Conservation (phyloP, 345 rosid species). For the Rubroshorea leprosula region DNA sequence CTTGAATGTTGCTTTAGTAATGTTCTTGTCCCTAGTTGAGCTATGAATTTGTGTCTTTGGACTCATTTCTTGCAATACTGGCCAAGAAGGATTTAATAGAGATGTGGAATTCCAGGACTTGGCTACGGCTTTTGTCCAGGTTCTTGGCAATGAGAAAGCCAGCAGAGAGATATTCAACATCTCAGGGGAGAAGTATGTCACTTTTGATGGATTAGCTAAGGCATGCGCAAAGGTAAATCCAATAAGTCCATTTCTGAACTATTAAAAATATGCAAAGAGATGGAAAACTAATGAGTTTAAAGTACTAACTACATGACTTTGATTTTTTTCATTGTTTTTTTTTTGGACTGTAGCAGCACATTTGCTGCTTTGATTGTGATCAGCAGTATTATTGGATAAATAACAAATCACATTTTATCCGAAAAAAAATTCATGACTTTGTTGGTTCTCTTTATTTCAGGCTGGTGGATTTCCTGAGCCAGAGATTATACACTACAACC, state of each 20-base stretch:
- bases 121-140: slow-evolving; percentile 68
- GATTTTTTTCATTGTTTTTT: too few relatives aligned
- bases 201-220: slow-evolving; percentile 85
- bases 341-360: too few relatives aligned
- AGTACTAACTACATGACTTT: too few relatives aligned
- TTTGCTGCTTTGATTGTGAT: too few relatives aligned
- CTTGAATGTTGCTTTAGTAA: not conserved
- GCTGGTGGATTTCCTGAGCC: slow-evolving; percentile 98
- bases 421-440: not conserved
- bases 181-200: slow-evolving; percentile 85
- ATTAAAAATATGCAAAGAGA: slow-evolving; percentile 1
- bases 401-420: too few relatives aligned
- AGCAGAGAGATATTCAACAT: slow-evolving; percentile 84
- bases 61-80: not conserved
- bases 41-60: too few relatives aligned
- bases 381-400: too few relatives aligned
- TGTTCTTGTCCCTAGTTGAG: too few relatives aligned
- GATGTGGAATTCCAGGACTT: slow-evolving; percentile 51
- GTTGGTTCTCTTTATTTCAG: slow-evolving; percentile 27
- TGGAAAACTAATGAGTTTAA: too few relatives aligned
- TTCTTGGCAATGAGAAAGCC: slow-evolving; percentile 86
- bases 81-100: slow-evolving; percentile 7
- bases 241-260: not conserved
- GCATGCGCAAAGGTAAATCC: slow-evolving; percentile 91
- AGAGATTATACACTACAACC: slow-evolving; percentile 76